phyloP scores from a whole-genome alignment of 345 rosid genomes.

The Brassica napus region DNA sequence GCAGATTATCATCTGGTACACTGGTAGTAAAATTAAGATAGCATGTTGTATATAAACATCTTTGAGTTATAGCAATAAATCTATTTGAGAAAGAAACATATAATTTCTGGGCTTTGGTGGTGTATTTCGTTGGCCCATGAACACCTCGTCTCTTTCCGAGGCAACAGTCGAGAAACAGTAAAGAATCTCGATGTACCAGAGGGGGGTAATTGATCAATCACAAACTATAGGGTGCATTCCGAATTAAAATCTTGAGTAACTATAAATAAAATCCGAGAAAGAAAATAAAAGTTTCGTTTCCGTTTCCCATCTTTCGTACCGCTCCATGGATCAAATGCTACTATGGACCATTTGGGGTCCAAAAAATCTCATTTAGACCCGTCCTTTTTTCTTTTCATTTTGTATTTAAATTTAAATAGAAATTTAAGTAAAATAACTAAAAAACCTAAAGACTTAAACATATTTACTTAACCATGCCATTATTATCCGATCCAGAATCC shows the following conservation, averaged over 20 bases:
- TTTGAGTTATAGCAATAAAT: not conserved
- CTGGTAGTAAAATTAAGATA: too few species aligned
- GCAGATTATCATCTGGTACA: too few species aligned
- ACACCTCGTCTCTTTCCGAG: not conserved
- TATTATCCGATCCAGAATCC: too few species aligned
- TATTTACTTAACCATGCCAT: too few species aligned
- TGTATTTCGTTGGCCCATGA: not conserved
- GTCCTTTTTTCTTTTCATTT: too few species aligned
- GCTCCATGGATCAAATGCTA: too few species aligned
- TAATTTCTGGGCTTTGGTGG: not conserved
- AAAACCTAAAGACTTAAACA: too few species aligned
- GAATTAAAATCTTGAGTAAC: not conserved
- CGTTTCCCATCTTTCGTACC: slow-evolving; percentile 31
- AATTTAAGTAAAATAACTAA: too few species aligned
- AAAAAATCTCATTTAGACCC: too few species aligned
- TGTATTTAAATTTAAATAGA: too few species aligned
- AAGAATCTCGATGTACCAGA: not conserved
- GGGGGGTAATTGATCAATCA: slow-evolving; percentile 18
- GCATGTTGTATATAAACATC: too few species aligned
- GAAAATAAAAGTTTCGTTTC: not conserved
- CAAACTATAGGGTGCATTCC: slow-evolving; percentile 20
- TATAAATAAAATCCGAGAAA: slow-evolving; percentile 20
- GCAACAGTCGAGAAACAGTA: not conserved
- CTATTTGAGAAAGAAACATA: not conserved
- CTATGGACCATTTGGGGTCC: too few species aligned